Percentiles rank a stretch among this genome's conserved stretches.
phyloP scores from a whole-genome alignment of 805 yeast genomes.

The Zygosaccharomyces bailii region DNA sequence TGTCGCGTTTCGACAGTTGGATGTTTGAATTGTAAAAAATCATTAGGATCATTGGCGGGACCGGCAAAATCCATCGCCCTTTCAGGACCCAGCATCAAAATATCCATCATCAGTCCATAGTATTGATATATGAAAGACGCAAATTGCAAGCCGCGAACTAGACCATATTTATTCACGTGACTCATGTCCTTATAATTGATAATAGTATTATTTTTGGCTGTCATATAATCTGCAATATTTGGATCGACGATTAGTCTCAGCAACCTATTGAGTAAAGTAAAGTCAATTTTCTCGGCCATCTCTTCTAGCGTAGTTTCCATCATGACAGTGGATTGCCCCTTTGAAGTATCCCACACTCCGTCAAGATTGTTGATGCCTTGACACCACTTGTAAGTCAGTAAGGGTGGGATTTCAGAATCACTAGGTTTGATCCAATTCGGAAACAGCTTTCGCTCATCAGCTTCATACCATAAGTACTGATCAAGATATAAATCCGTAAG shows the following conservation, averaged over 20 bases:
- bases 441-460: slow-evolving; percentile 78
- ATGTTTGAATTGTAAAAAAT: slow-evolving; percentile 69
- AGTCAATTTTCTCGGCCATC: slow-evolving; percentile 80
- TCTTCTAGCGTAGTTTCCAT: slow-evolving; percentile 70
- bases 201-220: slow-evolving; percentile 82
- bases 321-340: slow-evolving; percentile 80
- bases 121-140: slow-evolving; percentile 86
- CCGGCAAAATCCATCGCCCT: slow-evolving; percentile 90
- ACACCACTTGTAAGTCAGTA: slow-evolving; percentile 89
- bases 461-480: slow-evolving; percentile 95
- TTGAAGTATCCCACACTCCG: slow-evolving; percentile 71
- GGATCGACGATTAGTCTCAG: slow-evolving; percentile 81
- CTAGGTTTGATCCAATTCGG: slow-evolving; percentile 97
- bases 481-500: slow-evolving; percentile 95
- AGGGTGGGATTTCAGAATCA: slow-evolving; percentile 90
- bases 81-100: slow-evolving; percentile 77
- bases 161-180: slow-evolving; percentile 83
- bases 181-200: slow-evolving; percentile 91
- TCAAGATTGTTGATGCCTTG: slow-evolving; percentile 81
- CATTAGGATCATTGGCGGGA: slow-evolving; percentile 63
- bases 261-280: slow-evolving; percentile 79
- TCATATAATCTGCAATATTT: slow-evolving; percentile 89
- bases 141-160: slow-evolving; percentile 85
- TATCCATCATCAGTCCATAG: slow-evolving; percentile 81
- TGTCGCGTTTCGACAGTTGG: slow-evolving; percentile 55